phyloP scores from a whole-genome alignment of 305 asterid genomes.

The Striga hermonthica region DNA sequence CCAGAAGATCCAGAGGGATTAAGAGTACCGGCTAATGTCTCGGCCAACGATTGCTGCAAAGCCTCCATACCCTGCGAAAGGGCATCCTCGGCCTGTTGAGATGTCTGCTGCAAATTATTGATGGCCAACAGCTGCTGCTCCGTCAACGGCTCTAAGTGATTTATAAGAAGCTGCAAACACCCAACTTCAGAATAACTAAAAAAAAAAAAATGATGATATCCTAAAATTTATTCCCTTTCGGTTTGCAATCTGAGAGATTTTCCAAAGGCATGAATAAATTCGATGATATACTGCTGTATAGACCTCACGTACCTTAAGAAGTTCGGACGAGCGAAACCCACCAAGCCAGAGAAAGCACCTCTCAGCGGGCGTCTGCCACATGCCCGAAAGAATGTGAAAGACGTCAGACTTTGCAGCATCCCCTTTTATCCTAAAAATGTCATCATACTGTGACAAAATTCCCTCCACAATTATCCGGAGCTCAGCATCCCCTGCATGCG shows the following conservation, averaged over 20 bases:
- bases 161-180: slow-evolving; percentile 54
- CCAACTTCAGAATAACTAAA: background rate
- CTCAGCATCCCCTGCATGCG: slow-evolving; percentile 59
- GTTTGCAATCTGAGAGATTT: too few species aligned
- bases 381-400: slow-evolving; percentile 60
- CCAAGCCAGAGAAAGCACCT: slow-evolving; percentile 88
- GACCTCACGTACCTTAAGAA: slow-evolving; percentile 79
- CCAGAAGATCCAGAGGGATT: slow-evolving; percentile 57
- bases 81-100: slow-evolving; percentile 71
- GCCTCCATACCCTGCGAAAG: slow-evolving; percentile 73
- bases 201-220: too few species aligned
- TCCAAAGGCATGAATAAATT: too few species aligned
- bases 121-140: slow-evolving; percentile 61
- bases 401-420: slow-evolving; percentile 40
- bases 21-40: slow-evolving; percentile 62
- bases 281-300: too few species aligned
- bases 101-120: slow-evolving; percentile 61
- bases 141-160: slow-evolving; percentile 66
- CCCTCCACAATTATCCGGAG: slow-evolving; percentile 47
- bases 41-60: slow-evolving; percentile 67
- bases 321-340: slow-evolving; percentile 76
- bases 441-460: slow-evolving; percentile 51
- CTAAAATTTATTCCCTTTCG: too few species aligned
- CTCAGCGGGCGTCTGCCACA: slow-evolving; percentile 87
- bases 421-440: slow-evolving; percentile 46